phyloP scores from a whole-genome alignment of 2,329 filamentous ascomycete genomes.

The Pestalotiopsis sp. region DNA sequence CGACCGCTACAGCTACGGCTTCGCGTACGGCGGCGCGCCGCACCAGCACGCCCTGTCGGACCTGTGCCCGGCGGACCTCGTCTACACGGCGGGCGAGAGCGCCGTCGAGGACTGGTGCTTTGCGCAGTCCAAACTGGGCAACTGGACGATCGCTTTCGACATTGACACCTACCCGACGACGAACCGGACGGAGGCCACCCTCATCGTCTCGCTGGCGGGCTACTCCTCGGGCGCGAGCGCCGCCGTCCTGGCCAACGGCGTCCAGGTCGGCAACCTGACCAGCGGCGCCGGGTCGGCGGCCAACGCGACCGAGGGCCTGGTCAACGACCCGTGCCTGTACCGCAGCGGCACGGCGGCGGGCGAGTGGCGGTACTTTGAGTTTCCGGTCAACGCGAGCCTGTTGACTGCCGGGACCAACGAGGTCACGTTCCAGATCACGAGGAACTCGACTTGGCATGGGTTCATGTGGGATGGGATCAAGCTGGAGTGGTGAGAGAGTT shows the following conservation, averaged over 20 bases:
- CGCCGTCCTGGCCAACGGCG: constrained; percentile 42
- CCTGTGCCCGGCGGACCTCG: constrained; percentile 46
- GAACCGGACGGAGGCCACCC: constrained; percentile 29
- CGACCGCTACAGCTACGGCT: constrained; percentile 47
- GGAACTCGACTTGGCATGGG: constrained; percentile 29
- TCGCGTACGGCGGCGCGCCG: constrained; percentile 43
- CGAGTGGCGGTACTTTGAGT: constrained; percentile 50
- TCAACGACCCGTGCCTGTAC: constrained; percentile 49
- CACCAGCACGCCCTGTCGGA: constrained; percentile 47
- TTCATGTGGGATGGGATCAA: constrained; percentile 32
- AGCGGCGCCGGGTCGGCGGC: constrained; percentile 21
- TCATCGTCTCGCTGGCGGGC: constrained; percentile 46
- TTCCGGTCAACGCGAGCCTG: constrained; percentile 23
- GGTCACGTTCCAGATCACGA: constrained; percentile 25
- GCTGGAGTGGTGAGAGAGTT: constrained; percentile 26
- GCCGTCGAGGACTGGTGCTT: constrained; percentile 50
- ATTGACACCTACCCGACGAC: constrained; percentile 5
- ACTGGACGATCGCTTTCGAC: constrained; percentile 37
- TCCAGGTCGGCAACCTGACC: constrained; percentile 43
- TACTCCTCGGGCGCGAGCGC: constrained; percentile 44
- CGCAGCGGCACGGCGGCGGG: constrained; percentile 48
- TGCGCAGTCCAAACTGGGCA: constrained; percentile 42
- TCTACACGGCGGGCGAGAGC: constrained; percentile 42
- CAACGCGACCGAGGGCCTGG: constrained; percentile 23
- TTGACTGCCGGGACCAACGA: constrained; percentile 26